phyloP scores from a whole-genome alignment of 768 basidiomycete genomes.

The Leucocoprinus leucothites region DNA sequence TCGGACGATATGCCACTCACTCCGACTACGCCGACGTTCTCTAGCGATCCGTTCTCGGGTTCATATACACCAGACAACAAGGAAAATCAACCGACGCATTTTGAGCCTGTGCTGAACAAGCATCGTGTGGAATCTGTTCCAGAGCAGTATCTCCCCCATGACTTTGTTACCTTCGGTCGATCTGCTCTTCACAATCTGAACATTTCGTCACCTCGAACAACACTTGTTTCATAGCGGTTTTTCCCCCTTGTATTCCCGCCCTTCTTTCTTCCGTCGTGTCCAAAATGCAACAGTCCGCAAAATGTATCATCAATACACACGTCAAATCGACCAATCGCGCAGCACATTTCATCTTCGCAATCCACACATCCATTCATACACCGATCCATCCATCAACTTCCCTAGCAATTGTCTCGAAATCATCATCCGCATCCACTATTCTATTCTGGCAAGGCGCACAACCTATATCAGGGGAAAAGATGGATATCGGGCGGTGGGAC shows the following conservation, averaged over 20 bases:
- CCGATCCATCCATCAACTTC: slow-evolving; percentile 65
- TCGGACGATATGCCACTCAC: slow-evolving; percentile 86
- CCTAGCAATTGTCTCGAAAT: slow-evolving; percentile 60
- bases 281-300: slow-evolving; percentile 61
- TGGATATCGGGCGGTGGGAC: slow-evolving; percentile 25
- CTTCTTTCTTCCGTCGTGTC: slow-evolving; percentile 41
- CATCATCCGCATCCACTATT: slow-evolving; percentile 40
- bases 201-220: slow-evolving; percentile 58
- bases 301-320: slow-evolving; percentile 83
- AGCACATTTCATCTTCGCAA: slow-evolving; percentile 60
- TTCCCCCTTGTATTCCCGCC: slow-evolving; percentile 34
- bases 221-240: slow-evolving; percentile 54
- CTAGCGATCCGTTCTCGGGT: slow-evolving; percentile 54
- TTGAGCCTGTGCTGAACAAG: slow-evolving; percentile 74
- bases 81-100: slow-evolving; percentile 71
- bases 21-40: slow-evolving; percentile 67
- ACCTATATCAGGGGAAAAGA: slow-evolving; percentile 37
- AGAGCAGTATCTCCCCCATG: slow-evolving; percentile 78
- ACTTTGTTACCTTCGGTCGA: slow-evolving; percentile 77
- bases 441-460: slow-evolving; percentile 47
- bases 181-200: slow-evolving; percentile 78
- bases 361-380: slow-evolving; percentile 64
- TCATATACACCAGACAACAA: slow-evolving; percentile 66
- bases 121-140: slow-evolving; percentile 63
- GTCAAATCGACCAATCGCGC: slow-evolving; percentile 48